Conservation (phyloP, 2,329 filamentous ascomycete species). For the Colletotrichum abscissum region DNA sequence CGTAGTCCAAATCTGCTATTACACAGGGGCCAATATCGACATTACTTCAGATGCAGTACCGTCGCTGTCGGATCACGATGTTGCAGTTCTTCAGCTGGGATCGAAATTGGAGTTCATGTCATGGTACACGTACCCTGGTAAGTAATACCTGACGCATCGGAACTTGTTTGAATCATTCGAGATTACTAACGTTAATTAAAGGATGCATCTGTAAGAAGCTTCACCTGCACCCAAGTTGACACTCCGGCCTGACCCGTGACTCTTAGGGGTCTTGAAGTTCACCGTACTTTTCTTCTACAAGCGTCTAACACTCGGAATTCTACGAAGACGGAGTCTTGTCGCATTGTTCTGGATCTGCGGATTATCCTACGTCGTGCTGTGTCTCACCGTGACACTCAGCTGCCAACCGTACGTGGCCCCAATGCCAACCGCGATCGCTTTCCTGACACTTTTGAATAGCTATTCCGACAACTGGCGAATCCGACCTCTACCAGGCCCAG, state of each 20-base stretch:
- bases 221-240: no score
- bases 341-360: slow-evolving; percentile 39
- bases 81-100: slow-evolving; percentile 37
- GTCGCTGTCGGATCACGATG: slow-evolving; percentile 37
- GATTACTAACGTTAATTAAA: no score
- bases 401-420: slow-evolving; percentile 31
- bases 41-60: slow-evolving; percentile 34
- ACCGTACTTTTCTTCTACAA: slow-evolving; percentile 42
- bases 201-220: slow-evolving; percentile 40
- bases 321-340: slow-evolving; percentile 34
- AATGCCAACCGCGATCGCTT: no score
- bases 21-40: slow-evolving; percentile 40
- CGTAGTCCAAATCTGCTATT: slow-evolving; percentile 36
- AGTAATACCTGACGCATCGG: no score
- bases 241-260: neutral
- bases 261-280: slow-evolving; percentile 41
- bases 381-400: slow-evolving; percentile 30
- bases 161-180: no score
- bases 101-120: slow-evolving; percentile 41
- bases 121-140: slow-evolving; percentile 40
- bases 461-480: slow-evolving; percentile 40
- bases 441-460: neutral
- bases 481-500: slow-evolving; percentile 37
- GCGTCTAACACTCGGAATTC: slow-evolving; percentile 37
- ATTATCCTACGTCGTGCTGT: slow-evolving; percentile 34